phyloP scores from a whole-genome alignment of 2,329 filamentous ascomycete species.

The Pyrenochaeta sp. region DNA sequence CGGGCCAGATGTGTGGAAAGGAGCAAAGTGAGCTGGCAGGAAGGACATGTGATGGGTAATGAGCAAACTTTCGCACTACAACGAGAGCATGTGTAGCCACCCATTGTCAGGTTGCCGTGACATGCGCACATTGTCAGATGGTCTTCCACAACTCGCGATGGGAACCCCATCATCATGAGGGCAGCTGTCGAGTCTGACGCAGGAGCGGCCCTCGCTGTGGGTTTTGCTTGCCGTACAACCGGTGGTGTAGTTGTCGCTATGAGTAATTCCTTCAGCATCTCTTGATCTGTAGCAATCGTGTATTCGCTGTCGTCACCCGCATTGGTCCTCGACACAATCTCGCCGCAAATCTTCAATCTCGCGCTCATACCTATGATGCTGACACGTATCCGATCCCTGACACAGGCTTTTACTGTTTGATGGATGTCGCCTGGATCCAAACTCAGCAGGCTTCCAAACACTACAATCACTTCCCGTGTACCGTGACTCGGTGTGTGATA shows the following conservation, averaged over 20 bases:
- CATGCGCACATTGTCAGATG: conserved; percentile 85
- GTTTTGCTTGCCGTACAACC: conserved; percentile 69
- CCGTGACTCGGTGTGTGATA: conserved; percentile 93
- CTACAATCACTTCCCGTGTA: conserved; percentile 88
- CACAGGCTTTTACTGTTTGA: conserved; percentile 80
- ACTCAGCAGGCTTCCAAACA: conserved; percentile 89
- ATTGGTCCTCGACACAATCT: conserved; percentile 89
- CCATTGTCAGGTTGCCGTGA: conserved; percentile 80
- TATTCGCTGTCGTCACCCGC: conserved; percentile 78
- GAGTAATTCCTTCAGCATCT: conserved; percentile 87
- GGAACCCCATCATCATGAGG: conserved; percentile 97
- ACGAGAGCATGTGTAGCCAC: conserved; percentile 90
- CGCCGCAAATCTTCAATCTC: conserved; percentile 88
- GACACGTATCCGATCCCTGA: conserved; percentile 84
- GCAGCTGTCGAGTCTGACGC: conserved; percentile 55
- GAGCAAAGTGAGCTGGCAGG: conserved; percentile 90
- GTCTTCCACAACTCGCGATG: conserved; percentile 79
- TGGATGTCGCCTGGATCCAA: conserved; percentile 96
- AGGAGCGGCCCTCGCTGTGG: conserved; percentile 36
- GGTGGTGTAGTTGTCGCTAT: conserved; percentile 90
- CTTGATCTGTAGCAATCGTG: conserved; percentile 83
- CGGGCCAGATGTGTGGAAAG: conserved; percentile 71
- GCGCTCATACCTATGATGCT: conserved; percentile 90
- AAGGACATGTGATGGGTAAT: conserved; percentile 88
- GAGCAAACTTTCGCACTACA: conserved; percentile 89